These are phyloP conservation scores for Anthoceros angustus DNA, from an alignment of 225 moss, liverwort and hornwort species.

Conservation along the genomic window DNA sequence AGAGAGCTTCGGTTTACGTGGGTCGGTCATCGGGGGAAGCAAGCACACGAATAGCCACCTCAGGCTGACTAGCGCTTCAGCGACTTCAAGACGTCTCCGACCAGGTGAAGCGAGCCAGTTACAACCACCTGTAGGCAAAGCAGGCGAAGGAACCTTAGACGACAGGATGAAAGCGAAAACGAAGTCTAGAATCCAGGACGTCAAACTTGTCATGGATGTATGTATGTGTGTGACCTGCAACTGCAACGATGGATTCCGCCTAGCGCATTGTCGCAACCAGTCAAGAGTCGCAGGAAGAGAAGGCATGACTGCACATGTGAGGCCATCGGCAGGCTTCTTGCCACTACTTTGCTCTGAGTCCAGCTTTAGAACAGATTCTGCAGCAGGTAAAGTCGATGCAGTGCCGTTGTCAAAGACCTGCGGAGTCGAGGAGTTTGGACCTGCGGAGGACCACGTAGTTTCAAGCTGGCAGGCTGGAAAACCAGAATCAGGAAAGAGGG, in stretches of 20 bases:
- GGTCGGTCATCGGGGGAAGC: no score
- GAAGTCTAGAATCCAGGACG: neutral
- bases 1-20: no score
- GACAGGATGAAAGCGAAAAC: neutral
- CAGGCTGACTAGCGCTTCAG: neutral
- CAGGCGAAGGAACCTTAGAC: neutral
- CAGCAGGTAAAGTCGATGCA: neutral
- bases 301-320: constrained; percentile 69
- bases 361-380: neutral
- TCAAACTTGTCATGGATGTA: neutral
- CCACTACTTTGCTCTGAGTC: neutral
- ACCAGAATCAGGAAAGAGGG: neutral
- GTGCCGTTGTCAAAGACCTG: neutral
- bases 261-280: constrained; percentile 62
- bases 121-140: neutral
- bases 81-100: neutral
- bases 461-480: neutral
- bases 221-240: constrained; percentile 46
- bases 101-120: constrained; percentile 3
- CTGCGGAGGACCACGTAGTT: neutral
- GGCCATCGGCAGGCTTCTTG: constrained; percentile 10
- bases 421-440: neutral
- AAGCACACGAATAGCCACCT: neutral
- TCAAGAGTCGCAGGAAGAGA: constrained; percentile 73
- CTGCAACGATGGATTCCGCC: constrained; percentile 64